phyloP scores from a whole-genome alignment of 2,329 filamentous ascomycete genomes.

The Alternaria brassicae region DNA sequence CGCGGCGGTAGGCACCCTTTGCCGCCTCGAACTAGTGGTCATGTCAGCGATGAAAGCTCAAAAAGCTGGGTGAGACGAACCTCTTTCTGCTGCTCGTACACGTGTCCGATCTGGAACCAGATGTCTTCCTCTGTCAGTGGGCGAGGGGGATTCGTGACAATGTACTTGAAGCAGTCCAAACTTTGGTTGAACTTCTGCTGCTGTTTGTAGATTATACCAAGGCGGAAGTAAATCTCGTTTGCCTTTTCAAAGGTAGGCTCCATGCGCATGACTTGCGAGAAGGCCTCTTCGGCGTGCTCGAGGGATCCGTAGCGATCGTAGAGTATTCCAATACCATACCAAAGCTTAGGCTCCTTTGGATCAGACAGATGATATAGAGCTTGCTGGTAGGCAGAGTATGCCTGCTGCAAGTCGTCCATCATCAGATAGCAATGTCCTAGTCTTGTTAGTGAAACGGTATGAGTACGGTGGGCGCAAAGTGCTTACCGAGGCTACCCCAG shows the following conservation, averaged over 20 bases:
- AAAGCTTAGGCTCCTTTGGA: conserved; percentile 97
- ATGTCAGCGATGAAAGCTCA: conserved; percentile 30
- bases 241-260: conserved; percentile 97
- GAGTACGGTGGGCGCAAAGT: neutral
- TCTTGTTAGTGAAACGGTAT: conserved; percentile 19
- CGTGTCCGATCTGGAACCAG: conserved; percentile 99
- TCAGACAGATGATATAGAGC: conserved; percentile 91
- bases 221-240: conserved; percentile 97
- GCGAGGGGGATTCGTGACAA: conserved; percentile 88
- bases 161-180: conserved; percentile 98
- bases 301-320: conserved; percentile 96
- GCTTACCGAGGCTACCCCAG: conserved; percentile 89
- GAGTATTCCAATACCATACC: conserved; percentile 98
- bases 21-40: conserved; percentile 82
- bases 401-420: conserved; percentile 98
- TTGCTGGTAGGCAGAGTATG: conserved; percentile 95
- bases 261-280: conserved; percentile 99
- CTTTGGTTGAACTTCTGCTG: conserved; percentile 93
- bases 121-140: conserved; percentile 97
- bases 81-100: conserved; percentile 98
- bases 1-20: conserved; percentile 89
- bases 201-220: conserved; percentile 99
- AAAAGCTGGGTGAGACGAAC: conserved; percentile 63
- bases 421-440: conserved; percentile 96
- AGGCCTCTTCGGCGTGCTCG: conserved; percentile 96